phyloP scores from a whole-genome alignment of 345 rosid genomes.

The Eutrema yunnanense region DNA sequence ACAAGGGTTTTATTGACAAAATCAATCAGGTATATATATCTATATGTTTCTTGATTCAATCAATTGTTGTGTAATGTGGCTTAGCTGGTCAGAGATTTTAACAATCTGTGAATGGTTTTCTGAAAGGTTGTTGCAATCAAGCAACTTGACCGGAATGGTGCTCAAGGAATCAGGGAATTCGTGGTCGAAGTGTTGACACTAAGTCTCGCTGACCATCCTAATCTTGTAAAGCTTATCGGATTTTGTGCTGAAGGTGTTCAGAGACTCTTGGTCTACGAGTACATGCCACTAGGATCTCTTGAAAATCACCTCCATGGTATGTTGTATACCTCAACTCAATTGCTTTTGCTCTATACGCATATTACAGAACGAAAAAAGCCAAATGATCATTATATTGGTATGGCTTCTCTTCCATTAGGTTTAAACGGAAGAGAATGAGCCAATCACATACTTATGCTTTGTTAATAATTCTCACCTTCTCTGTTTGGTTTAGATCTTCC shows the following conservation, averaged over 20 bases:
- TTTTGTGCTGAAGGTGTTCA: constrained; percentile 81
- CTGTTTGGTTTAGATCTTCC: constrained; percentile 42
- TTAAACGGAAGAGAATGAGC: too few species aligned
- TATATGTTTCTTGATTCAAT: neutral
- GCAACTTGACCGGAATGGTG: constrained; percentile 73
- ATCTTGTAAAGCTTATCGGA: constrained; percentile 77
- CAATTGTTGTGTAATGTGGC: neutral
- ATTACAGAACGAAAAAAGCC: neutral
- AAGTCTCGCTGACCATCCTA: constrained; percentile 64
- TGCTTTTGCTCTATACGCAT: neutral
- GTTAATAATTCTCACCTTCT: neutral
- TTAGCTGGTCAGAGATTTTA: neutral
- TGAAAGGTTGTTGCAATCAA: constrained; percentile 73
- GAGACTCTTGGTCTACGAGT: constrained; percentile 75
- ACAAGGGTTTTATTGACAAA: constrained; percentile 52
- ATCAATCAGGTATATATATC: constrained; percentile 41
- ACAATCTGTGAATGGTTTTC: neutral
- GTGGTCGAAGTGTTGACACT: constrained; percentile 71
- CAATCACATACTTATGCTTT: too few species aligned
- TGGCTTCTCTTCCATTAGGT: neutral
- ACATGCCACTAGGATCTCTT: constrained; percentile 73
- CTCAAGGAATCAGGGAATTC: constrained; percentile 75
- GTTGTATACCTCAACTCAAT: neutral
- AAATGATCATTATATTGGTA: neutral
- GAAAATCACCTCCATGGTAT: constrained; percentile 72